Evolutionary conservation across 2,329 filamentous ascomycete species (phyloP), one percentile per base, ranked within the genome.

Genomic region (Pleoardoris graminearum): DNA sequence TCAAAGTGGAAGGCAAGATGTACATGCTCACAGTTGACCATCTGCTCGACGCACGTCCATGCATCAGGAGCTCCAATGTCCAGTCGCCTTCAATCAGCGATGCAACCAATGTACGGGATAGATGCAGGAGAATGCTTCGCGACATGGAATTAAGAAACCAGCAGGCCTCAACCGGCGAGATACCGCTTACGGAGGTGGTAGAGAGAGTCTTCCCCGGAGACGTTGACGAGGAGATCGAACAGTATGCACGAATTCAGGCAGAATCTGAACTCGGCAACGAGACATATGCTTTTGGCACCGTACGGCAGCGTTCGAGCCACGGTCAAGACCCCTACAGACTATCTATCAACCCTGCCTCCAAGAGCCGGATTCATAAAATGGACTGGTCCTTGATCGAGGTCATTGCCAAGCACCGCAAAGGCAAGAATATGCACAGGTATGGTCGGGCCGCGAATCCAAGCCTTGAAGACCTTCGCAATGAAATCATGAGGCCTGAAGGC

Each of bases 21-120:
- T 54, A 48, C 33, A 57, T 57, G 51, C 43, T 57, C 7, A 48
- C 54, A 4, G 54, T 54, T 2, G 43, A 50, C 10, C 50, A 57
- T 30, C 41, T 54, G 22, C 23, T 51, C 16, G 17, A 7, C 14
- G 23, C 50, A 10, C 54, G 50, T 33, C 8, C 7, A 23, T 51
- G 50, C 25, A 6, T 38, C 3, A 33, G 12, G 2, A 33, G 22
- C 30, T 25, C 2, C 10, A 17, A 38, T 35, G 30, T 56, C 4
- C 51, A 44, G 25, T 53, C 54, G 16, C 54, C 54, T 5, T 51
- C 50, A 3, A 39, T 49, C 7, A 42, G 41, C 11, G 54, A 57
- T 23, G 16, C 50, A 3, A 7, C 2, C 14, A 8, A 39, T 23
- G 35, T 54, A 25, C n/a, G n/a, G n/a, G n/a, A n/a, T n/a, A n/a